A percentile compares a stretch with the other conserved stretches of the same genome.
Conservation (phyloP, 2,329 filamentous ascomycete genomes). For the Fusarium abutilonis region DNA sequence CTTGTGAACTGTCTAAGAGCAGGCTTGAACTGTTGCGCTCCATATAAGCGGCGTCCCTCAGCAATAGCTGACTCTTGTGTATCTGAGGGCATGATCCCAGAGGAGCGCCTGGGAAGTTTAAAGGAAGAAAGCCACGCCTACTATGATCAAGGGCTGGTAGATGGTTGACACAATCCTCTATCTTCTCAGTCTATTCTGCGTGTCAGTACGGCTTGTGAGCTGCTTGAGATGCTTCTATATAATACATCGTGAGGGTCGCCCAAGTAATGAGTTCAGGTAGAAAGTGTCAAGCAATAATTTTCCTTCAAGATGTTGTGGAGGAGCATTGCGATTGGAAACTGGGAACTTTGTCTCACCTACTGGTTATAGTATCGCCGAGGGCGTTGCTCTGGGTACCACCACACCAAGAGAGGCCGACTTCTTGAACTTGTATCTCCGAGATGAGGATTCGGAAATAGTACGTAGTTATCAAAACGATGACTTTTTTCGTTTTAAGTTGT, state of each 20-base stretch:
- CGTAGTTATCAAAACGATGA: neutral
- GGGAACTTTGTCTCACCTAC: conserved; percentile 26
- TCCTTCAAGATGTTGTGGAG: neutral
- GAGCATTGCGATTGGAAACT: conserved; percentile 6
- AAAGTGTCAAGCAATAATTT: neutral
- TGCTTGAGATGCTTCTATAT: neutral
- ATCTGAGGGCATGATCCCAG: conserved; percentile 28
- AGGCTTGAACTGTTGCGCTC: conserved; percentile 47
- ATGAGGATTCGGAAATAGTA: neutral
- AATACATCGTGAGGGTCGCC: neutral
- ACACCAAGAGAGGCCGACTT: neutral
- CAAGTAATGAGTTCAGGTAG: conserved; percentile 15
- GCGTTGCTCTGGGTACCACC: conserved; percentile 7
- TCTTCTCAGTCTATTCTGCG: conserved; percentile 1
- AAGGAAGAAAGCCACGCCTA: neutral
- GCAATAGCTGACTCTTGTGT: conserved; percentile 47
- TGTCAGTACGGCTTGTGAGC: conserved; percentile 2
- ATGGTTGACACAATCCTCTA: neutral
- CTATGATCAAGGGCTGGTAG: neutral
- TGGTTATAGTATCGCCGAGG: neutral
- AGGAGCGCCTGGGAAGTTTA: neutral
- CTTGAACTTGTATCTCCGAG: neutral
- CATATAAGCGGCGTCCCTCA: conserved; percentile 50
- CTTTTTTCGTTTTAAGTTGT: neutral
- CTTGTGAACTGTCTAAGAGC: conserved; percentile 53